Evolutionary conservation across 345 rosid genomes (phyloP).

Genomic region (Orychophragmus violaceus): DNA sequence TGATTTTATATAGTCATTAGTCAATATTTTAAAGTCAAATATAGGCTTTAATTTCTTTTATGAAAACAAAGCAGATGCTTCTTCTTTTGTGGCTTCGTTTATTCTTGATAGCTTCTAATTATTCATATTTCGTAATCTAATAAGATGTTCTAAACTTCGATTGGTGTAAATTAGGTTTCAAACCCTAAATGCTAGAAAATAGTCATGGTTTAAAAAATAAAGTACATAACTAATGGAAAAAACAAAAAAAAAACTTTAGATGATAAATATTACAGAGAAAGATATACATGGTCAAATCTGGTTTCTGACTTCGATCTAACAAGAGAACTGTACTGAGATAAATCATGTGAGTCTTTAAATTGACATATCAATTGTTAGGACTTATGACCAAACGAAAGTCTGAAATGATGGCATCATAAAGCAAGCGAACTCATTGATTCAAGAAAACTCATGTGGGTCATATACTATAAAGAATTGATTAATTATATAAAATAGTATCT

Average conservation of each 20-base stretch:
- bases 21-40: not conserved
- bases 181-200: not conserved
- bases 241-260: not conserved
- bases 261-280: not conserved
- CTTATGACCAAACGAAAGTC: not conserved
- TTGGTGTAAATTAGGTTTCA: not conserved
- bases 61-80: not conserved
- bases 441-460: constrained; percentile 17
- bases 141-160: not conserved
- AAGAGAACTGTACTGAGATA: not conserved
- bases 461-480: not conserved
- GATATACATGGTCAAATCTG: not conserved
- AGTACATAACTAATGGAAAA: not conserved
- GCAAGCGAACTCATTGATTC: constrained; percentile 16
- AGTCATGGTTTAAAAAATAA: not conserved
- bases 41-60: not conserved
- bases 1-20: not conserved
- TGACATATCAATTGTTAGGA: constrained; percentile 7
- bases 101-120: not conserved
- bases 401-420: constrained; percentile 20
- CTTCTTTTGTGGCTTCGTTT: not conserved
- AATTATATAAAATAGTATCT: not conserved
- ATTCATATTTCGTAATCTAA: not conserved
- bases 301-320: not conserved
- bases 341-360: not conserved